Conservation (phyloP, 2,329 filamentous ascomycete genomes). For the Ascochyta fabae region DNA sequence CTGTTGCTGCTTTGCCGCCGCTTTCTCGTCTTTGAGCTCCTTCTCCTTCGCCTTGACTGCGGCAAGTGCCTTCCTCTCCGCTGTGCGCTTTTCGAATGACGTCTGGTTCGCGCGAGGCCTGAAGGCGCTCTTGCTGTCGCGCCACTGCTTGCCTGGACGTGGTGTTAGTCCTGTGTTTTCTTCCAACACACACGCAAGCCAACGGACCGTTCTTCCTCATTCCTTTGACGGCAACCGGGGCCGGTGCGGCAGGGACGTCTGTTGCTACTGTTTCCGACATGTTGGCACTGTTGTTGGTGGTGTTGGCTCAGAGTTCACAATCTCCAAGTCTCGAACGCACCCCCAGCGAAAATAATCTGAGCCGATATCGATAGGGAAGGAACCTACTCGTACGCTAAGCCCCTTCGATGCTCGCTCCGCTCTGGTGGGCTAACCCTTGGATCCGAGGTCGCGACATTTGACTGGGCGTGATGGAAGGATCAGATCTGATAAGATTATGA, state of each 20-base stretch:
- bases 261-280: slow-evolving; percentile 39
- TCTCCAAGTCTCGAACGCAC: slow-evolving; percentile 23
- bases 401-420: slow-evolving; percentile 6
- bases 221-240: slow-evolving; percentile 54
- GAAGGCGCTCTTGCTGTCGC: slow-evolving; percentile 81
- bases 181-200: not conserved
- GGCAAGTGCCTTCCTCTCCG: slow-evolving; percentile 70
- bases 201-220: slow-evolving; percentile 82
- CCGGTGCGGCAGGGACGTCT: slow-evolving; percentile 53
- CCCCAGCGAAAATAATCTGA: slow-evolving; percentile 31
- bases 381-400: slow-evolving; percentile 11
- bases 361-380: slow-evolving; percentile 31
- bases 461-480: slow-evolving; percentile 22
- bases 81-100: slow-evolving; percentile 77
- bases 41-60: slow-evolving; percentile 92
- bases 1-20: slow-evolving; percentile 70
- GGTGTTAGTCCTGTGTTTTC: slow-evolving; percentile 17
- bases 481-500: slow-evolving; percentile 38
- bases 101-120: slow-evolving; percentile 79
- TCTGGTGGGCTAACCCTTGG: slow-evolving; percentile 13
- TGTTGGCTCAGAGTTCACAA: slow-evolving; percentile 10
- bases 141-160: slow-evolving; percentile 89
- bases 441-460: slow-evolving; percentile 4
- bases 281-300: slow-evolving; percentile 19
- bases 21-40: slow-evolving; percentile 93